A percentile compares a stretch with the other conserved stretches of the same genome.
Conservation (phyloP, 352 stramenopile species). For the Phytopythium mirpurense region DNA sequence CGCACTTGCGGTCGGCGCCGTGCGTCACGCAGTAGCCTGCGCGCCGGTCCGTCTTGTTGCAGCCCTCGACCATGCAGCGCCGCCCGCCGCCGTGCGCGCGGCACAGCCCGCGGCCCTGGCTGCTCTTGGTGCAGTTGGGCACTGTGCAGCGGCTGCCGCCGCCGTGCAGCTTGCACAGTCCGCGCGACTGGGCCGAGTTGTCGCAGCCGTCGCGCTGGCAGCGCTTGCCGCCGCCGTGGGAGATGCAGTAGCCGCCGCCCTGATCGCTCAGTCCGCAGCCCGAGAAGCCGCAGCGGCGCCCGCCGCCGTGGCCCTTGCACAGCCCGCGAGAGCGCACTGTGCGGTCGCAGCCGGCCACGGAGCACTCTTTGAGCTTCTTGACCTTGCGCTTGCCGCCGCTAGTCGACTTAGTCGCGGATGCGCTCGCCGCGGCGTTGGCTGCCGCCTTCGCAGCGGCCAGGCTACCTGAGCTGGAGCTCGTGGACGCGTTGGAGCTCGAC, state of each 20-base stretch:
- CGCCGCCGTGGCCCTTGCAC: conserved; percentile 77
- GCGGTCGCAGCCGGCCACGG: conserved; percentile 62
- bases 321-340: conserved; percentile 73
- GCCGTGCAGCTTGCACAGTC: conserved; percentile 77
- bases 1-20: conserved; percentile 78
- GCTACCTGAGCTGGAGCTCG: background rate
- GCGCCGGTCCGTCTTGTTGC: conserved; percentile 80
- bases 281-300: conserved; percentile 57
- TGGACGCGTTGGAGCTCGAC: conserved; percentile 27
- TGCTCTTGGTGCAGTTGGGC: conserved; percentile 82
- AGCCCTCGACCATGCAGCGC: conserved; percentile 79
- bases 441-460: background rate
- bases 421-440: background rate
- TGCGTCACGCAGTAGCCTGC: conserved; percentile 78
- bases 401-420: conserved; percentile 2
- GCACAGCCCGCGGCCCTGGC: conserved; percentile 76
- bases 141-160: conserved; percentile 74
- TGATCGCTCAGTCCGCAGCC: conserved; percentile 75
- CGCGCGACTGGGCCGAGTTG: conserved; percentile 81
- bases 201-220: conserved; percentile 70
- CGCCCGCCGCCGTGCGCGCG: conserved; percentile 77
- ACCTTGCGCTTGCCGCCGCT: conserved; percentile 42
- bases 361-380: conserved; percentile 84
- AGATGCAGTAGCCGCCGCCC: conserved; percentile 78
- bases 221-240: conserved; percentile 76